Evolutionary conservation across 345 rosid genomes (phyloP).

Genomic region (Euphorbia pulcherrima): DNA sequence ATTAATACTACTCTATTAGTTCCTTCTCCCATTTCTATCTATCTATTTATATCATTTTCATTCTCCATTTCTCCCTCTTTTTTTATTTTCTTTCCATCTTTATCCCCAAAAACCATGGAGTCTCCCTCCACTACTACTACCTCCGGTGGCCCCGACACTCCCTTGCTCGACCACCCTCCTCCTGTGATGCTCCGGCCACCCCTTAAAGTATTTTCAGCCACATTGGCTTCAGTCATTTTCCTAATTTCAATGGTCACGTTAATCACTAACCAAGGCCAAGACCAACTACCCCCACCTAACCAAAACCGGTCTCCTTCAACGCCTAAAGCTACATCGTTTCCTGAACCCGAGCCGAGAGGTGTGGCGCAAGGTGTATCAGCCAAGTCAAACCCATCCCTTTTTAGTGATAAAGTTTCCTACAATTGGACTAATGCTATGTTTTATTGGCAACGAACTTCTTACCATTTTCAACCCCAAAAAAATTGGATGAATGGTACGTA

Average conservation of each 20-base stretch:
- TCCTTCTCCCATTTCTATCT: background rate
- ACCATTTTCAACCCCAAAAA: conserved; percentile 74
- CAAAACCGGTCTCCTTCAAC: conserved; percentile 3
- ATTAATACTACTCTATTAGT: too few species aligned
- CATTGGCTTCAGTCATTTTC: conserved; percentile 33
- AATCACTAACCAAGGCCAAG: conserved; percentile 38
- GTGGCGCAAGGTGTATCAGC: conserved; percentile 58
- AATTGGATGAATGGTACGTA: conserved; percentile 98
- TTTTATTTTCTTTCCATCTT: background rate
- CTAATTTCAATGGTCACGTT: conserved; percentile 39
- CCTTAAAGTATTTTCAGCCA: conserved; percentile 29
- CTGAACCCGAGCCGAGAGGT: conserved; percentile 35
- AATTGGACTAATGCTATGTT: conserved; percentile 85
- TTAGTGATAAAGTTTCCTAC: conserved; percentile 21
- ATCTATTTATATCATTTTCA: conserved; percentile 11
- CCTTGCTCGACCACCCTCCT: conserved; percentile 37
- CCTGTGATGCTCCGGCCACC: conserved; percentile 22
- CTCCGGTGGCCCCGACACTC: conserved; percentile 18
- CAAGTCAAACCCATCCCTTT: conserved; percentile 48
- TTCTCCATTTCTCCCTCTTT: background rate
- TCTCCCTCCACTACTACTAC: background rate
- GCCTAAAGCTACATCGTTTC: conserved; percentile 13
- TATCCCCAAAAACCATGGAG: conserved; percentile 22
- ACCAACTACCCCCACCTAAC: conserved; percentile 1
- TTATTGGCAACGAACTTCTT: conserved; percentile 85